Base-by-base conservation (phyloP, 2,329 filamentous ascomycete species). In the Cladosporium sp. region DNA sequence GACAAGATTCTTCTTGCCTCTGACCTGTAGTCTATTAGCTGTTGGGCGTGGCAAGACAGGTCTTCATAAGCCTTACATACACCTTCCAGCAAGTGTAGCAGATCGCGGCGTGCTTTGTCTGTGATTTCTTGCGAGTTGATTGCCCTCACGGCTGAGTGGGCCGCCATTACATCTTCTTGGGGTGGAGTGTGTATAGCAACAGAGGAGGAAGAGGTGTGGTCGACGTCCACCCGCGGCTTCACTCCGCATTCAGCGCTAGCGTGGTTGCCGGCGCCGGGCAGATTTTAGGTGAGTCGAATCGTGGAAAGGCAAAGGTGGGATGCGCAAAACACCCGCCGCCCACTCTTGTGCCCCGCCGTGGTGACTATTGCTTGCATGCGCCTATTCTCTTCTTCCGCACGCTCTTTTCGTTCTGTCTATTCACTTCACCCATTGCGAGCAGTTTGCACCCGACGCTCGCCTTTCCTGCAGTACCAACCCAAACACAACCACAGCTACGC, bases 1-100 rank as follows among this genome's bases (percentile, higher is more conserved):
- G 62, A 99, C 91, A 68, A 99, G 84, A 75, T 97, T 98, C 85
- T 99, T 99, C 87, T 98, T 99, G 72, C 96, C 96, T 77, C 94
- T 91, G 70, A 98, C 92, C 95, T 99, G 62, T 11, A 21, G 58
- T 21, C 35, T 53, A 65, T 73, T 60, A 72, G 69, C 64, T n/a
- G 18, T 44, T 26, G 21, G 11, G 37, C 44, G 50, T 35, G 23
- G 21, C 18, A 29, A 46, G 14, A 35, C 14, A 35, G 35, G 18
- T 44, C 64, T 62, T 66, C 70, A 70, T 23, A 26, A 74, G 72
- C 77, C 79, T 81, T 81, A 91, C 93, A 87, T 90, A 99, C 95
- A 79, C 91, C 90, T 86, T 98, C 94, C 68, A 99, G 89, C 72
- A 98, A 88, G 80, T 90, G 89, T 72, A 99, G 85, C 71, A 99